These are phyloP conservation scores for Aspergillus sp. DNA, from an alignment of 2,329 filamentous ascomycete species.

Conservation along the genomic window DNA sequence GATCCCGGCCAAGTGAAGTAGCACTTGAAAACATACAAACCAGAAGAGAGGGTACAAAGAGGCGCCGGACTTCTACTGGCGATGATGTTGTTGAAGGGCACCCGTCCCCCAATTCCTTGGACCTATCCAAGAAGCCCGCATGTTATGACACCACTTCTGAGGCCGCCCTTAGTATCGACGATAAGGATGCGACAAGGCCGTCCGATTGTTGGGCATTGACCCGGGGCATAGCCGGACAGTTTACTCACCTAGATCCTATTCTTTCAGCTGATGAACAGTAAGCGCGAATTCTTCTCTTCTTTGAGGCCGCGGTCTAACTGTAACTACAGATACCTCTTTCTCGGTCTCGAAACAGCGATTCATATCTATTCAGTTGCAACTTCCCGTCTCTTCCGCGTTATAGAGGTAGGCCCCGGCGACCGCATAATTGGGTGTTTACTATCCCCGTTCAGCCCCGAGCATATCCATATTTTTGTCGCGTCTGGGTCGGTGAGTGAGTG, in stretches of 20 bases:
- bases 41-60: slow-evolving; percentile 29
- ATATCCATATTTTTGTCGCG: slow-evolving; percentile 55
- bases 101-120: neutral
- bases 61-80: slow-evolving; percentile 29
- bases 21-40: slow-evolving; percentile 21
- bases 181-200: slow-evolving; percentile 12
- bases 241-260: slow-evolving; percentile 56
- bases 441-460: slow-evolving; percentile 51
- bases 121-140: neutral
- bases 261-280: slow-evolving; percentile 59
- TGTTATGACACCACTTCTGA: neutral
- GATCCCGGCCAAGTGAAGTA: slow-evolving; percentile 30
- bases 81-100: slow-evolving; percentile 23
- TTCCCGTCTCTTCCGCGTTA: slow-evolving; percentile 74
- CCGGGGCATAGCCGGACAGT: slow-evolving; percentile 54
- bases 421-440: slow-evolving; percentile 53
- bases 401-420: slow-evolving; percentile 54
- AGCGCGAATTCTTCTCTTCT: slow-evolving; percentile 16
- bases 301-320: slow-evolving; percentile 1
- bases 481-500: slow-evolving; percentile 55
- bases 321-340: slow-evolving; percentile 64
- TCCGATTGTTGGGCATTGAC: slow-evolving; percentile 47
- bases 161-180: slow-evolving; percentile 12
- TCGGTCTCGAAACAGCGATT: slow-evolving; percentile 72
- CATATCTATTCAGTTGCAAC: slow-evolving; percentile 79